These are phyloP conservation scores for Trichosanthes cucumerina DNA, from an alignment of 306 rosid genomes.

Conservation along the genomic window DNA sequence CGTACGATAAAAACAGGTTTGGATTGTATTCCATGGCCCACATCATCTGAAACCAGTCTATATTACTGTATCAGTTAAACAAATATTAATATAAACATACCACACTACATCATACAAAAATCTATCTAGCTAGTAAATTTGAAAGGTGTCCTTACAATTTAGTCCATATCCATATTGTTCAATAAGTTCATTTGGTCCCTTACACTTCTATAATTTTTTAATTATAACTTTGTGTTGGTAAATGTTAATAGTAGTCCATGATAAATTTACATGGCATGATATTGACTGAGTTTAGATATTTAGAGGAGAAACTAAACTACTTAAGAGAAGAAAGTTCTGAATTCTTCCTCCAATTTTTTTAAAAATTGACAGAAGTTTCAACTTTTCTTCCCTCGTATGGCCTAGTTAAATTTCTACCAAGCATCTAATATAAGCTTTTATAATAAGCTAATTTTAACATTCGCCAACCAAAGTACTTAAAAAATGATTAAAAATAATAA, in stretches of 20 bases:
- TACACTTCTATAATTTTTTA: neutral
- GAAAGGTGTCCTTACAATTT: too few species aligned
- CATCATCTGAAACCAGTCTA: slow-evolving; percentile 87
- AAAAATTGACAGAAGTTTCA: too few species aligned
- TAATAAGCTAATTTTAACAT: too few species aligned
- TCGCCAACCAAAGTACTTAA: neutral
- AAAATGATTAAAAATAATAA: too few species aligned
- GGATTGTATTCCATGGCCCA: slow-evolving; percentile 99
- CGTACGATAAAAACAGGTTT: slow-evolving; percentile 47
- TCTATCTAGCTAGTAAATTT: too few species aligned
- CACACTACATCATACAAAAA: neutral
- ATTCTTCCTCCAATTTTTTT: too few species aligned
- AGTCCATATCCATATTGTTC: neutral
- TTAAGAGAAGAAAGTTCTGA: neutral
- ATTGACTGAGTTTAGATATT: neutral
- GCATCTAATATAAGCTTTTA: neutral
- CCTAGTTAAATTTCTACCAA: neutral
- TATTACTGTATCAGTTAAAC: slow-evolving; percentile 35
- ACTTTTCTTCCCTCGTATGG: neutral
- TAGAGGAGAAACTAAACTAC: neutral
- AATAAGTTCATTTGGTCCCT: neutral
- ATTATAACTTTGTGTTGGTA: too few species aligned
- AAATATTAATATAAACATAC: neutral
- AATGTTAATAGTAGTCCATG: neutral
- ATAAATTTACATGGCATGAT: neutral